Evolutionary conservation across 2,329 filamentous ascomycete genomes (phyloP), one percentile per base, ranked within the genome.

Genomic region (Talaromyces sp.): DNA sequence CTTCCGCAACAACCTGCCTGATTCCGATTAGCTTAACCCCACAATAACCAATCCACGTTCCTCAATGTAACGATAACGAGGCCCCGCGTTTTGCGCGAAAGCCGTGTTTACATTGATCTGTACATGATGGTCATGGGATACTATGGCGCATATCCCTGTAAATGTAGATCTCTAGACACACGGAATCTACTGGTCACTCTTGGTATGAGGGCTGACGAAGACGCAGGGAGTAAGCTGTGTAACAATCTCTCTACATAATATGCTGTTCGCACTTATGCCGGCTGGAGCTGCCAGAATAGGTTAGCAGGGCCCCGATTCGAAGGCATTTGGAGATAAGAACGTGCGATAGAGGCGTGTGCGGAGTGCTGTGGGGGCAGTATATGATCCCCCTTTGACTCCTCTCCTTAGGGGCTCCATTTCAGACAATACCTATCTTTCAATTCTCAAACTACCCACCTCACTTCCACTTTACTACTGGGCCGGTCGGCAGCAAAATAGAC

Each of bases 241-340:
- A 27, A 20, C 40, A n/a, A n/a, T 24, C 30, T 13, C 24, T 14
- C 8, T 24, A 5, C 14, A 9, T 27, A 37, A 29, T 2, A 20
- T 41, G 36, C 16, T n/a, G 19, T 22, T 20, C 30, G 3, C 13
- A 10, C 33, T 11, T 47, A 46, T 27, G 9, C 57, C 62, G 62
- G 59, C 4, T 65, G 56, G 59, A 65, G 60, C 61, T 65, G 52
- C 62, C 62, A 44, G 52, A 39, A 54, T 35, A 29, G 59, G 61
- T 46, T 62, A 64, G 62, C 27, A 40, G 54, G 10, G 52, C 7
- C 40, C 36, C 22, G 32, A 29, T 11, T 47, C 9, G 9, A 9
- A 32, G 14, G 30, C 33, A 20, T 30, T 17, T 35, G 14, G 24
- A 47, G 54, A 58, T 57, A 60, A 62, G 41, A 50, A 56, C 39